phyloP scores from a whole-genome alignment of 2,329 filamentous ascomycete species.

The Neodidymelliopsis sp. region DNA sequence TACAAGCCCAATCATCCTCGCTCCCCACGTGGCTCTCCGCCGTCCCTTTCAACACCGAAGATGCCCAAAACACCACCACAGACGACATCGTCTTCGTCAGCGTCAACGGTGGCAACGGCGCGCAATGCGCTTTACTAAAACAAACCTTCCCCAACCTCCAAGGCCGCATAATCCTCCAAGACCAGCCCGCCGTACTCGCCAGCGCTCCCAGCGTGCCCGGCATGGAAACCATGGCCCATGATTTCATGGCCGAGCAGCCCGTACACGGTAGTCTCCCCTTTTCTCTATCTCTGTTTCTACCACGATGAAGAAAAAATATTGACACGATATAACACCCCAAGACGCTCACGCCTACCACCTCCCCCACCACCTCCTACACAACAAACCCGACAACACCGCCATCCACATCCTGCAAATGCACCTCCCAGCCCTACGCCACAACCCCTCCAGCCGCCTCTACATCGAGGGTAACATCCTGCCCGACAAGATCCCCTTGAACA shows the following conservation, averaged over 20 bases:
- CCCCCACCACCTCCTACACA: conserved; percentile 10
- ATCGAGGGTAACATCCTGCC: conserved; percentile 7
- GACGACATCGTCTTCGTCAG: too few species aligned
- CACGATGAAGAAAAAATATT: too few species aligned
- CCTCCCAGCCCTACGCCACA: conserved; percentile 4
- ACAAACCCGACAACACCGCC: conserved; percentile 2
- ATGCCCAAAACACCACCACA: too few species aligned
- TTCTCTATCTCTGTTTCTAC: not conserved
- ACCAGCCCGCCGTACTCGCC: conserved; percentile 3
- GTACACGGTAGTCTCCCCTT: conserved; percentile 1
- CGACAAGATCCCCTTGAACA: not conserved
- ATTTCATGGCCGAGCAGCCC: conserved; percentile 8
- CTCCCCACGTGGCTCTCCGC: conserved; percentile 6
- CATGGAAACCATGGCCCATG: conserved; percentile 8
- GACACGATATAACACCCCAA: not conserved
- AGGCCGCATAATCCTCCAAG: conserved; percentile 7
- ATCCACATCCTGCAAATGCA: conserved; percentile 18
- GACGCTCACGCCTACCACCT: conserved; percentile 15
- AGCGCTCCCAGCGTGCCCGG: not conserved
- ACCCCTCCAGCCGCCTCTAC: not conserved
- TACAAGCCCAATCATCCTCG: conserved; percentile 3
- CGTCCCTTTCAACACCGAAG: too few species aligned
- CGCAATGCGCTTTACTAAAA: too few species aligned
- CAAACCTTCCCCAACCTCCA: too few species aligned
- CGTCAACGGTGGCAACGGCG: too few species aligned